A percentile compares a stretch with the other conserved stretches of the same genome.
These are phyloP conservation scores for Gloeopeniophorella convolvens DNA, from an alignment of 768 basidiomycete species.

Conservation along the genomic window DNA sequence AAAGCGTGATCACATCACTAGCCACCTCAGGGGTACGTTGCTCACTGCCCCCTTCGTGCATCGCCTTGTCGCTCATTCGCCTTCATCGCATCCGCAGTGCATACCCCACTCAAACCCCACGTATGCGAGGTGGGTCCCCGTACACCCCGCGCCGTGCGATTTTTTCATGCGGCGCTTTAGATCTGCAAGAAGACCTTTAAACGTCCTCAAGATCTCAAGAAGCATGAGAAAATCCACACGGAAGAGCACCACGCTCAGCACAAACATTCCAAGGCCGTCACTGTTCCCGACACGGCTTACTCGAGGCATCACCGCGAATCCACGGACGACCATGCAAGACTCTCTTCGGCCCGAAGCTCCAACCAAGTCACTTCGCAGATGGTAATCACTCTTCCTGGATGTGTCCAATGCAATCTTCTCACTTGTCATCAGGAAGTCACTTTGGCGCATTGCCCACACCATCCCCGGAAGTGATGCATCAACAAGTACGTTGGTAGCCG, in stretches of 20 bases:
- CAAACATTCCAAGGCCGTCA: constrained; percentile 96
- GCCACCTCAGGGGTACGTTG: constrained; percentile 83
- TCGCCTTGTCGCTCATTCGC: neutral
- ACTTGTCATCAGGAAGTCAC: constrained; percentile 24
- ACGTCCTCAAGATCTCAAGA: constrained; percentile 98
- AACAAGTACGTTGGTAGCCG: constrained; percentile 33
- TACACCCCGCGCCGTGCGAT: neutral
- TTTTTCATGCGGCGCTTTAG: constrained; percentile 28
- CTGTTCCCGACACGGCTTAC: constrained; percentile 71
- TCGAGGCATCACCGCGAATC: constrained; percentile 52
- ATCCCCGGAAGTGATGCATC: constrained; percentile 53
- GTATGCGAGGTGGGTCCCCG: constrained; percentile 59
- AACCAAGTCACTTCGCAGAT: constrained; percentile 37
- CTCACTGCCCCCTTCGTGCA: neutral
- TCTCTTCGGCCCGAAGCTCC: constrained; percentile 16
- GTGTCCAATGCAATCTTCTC: constrained; percentile 15
- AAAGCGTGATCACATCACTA: constrained; percentile 99
- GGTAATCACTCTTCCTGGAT: constrained; percentile 24
- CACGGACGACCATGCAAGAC: constrained; percentile 16
- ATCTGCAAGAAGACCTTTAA: constrained; percentile 98
- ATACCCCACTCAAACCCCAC: constrained; percentile 96
- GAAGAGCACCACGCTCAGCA: constrained; percentile 96
- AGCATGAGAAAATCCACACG: constrained; percentile 99
- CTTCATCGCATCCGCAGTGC: constrained; percentile 45
- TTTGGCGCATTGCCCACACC: constrained; percentile 46